Evolutionary conservation across 1,139 yeast genomes (phyloP), one percentile per base, ranked within the genome.

Genomic region (Sugiyamaella grinbergsii): DNA sequence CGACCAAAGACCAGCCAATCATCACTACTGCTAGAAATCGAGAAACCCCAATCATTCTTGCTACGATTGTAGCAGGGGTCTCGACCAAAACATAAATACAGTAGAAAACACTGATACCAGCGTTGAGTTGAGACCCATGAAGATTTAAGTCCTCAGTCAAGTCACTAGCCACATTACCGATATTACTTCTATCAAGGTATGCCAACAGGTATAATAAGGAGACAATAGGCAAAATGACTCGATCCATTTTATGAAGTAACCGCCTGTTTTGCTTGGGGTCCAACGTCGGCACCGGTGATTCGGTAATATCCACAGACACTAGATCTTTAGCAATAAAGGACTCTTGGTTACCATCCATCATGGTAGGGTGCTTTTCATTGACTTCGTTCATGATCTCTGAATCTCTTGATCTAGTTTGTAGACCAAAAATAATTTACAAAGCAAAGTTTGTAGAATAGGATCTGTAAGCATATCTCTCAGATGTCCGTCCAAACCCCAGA

Each of bases 101-200:
- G 57, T 79, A 82, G 54, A 82, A 75, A 45, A 82, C 73, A 4
- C 83, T 76, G 50, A 81, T 71, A 63, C 77, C 70, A 29, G 78
- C 72, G 62, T 79, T 79, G 65, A 78, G 81, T 60, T 81, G 76
- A 33, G 66, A 59, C 1, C 80, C 79, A 2, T 63, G 57, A 50
- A 82, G 70, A 1, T 73, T 69, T 50, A 81, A 64, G 55, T 81
- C 85, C 13, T 63, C 41, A 72, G 59, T 33, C 5, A 43, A 26
- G 15, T 34, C 34, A 13, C 23, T 36, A 6, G 56, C 49, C 13
- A 49, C 46, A 22, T 75, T 75, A 2, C 85, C 85, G 57, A 82
- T 78, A 60, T 80, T 81, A 56, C 80, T 78, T 58, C 85, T 69
- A 65, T 82, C 88, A 53, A 82, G 69, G 59, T 74, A 79, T 55